A percentile compares a stretch with the other conserved stretches of the same genome.
These are phyloP conservation scores for Neodidymelliopsis sp. DNA, from an alignment of 2,329 filamentous ascomycete genomes.

Conservation along the genomic window DNA sequence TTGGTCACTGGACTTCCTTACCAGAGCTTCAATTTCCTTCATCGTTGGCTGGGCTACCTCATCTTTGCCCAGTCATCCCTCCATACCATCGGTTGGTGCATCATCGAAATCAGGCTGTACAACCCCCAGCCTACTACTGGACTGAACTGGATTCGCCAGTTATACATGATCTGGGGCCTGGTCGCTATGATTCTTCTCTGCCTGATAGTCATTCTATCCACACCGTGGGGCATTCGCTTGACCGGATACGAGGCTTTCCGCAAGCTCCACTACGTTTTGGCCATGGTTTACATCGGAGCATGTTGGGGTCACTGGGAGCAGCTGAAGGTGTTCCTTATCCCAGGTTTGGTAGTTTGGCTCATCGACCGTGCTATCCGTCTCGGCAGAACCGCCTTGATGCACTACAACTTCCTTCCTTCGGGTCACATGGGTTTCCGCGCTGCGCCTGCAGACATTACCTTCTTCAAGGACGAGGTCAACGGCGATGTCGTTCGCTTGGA, in stretches of 20 bases:
- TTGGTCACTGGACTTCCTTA: conserved; percentile 76
- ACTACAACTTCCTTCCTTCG: conserved; percentile 53
- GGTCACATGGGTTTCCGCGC: conserved; percentile 43
- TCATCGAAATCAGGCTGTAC: conserved; percentile 72
- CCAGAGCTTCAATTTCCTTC: conserved; percentile 64
- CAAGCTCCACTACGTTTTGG: conserved; percentile 75
- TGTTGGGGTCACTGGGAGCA: conserved; percentile 78
- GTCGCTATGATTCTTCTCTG: conserved; percentile 71
- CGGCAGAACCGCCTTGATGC: conserved; percentile 65
- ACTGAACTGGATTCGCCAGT: conserved; percentile 64
- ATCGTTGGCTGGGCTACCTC: conserved; percentile 73
- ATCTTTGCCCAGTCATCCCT: conserved; percentile 72
- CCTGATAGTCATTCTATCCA: conserved; percentile 67
- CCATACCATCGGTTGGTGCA: conserved; percentile 75
- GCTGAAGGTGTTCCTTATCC: conserved; percentile 52
- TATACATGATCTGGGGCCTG: conserved; percentile 77
- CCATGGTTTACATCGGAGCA: conserved; percentile 76
- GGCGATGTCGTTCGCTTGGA: conserved; percentile 67
- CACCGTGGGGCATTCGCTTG: conserved; percentile 65
- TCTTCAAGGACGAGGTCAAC: conserved; percentile 54
- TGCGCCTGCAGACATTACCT: conserved; percentile 35
- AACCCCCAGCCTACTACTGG: conserved; percentile 72
- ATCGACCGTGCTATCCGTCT: conserved; percentile 69
- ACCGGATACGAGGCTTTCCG: conserved; percentile 82
- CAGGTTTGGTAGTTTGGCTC: conserved; percentile 69